These are phyloP conservation scores for Fusarium beomiforme DNA, from an alignment of 2,329 filamentous ascomycete genomes.

Conservation along the genomic window DNA sequence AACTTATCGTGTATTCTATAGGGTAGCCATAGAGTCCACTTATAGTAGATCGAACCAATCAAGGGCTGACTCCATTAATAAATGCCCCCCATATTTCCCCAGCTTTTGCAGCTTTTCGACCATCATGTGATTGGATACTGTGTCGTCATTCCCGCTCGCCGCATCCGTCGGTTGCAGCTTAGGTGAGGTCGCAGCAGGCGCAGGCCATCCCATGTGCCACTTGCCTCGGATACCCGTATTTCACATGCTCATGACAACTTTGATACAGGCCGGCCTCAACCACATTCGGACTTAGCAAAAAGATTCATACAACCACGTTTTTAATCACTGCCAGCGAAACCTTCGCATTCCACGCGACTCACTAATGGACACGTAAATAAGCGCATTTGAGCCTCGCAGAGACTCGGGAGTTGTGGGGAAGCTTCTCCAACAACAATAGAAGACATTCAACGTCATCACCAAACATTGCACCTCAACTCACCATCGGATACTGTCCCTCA, in stretches of 20 bases:
- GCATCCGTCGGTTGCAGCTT: constrained; percentile 39
- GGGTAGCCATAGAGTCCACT: background rate
- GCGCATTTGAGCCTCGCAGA: constrained; percentile 23
- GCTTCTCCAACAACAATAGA: constrained; percentile 19
- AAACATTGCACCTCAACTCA: background rate
- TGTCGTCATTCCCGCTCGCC: constrained; percentile 44
- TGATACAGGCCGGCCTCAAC: constrained; percentile 20
- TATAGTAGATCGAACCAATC: constrained; percentile 4
- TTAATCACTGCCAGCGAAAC: background rate
- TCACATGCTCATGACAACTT: constrained; percentile 42
- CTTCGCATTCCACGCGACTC: background rate
- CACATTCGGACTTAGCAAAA: constrained; percentile 8
- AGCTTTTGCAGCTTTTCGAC: constrained; percentile 42
- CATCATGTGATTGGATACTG: constrained; percentile 41
- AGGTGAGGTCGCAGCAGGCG: constrained; percentile 26
- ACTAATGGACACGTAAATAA: constrained; percentile 37
- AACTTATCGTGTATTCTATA: background rate
- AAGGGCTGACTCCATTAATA: background rate
- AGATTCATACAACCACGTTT: constrained; percentile 5
- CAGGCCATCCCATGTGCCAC: constrained; percentile 38
- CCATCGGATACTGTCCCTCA: constrained; percentile 49
- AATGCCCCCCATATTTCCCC: constrained; percentile 40
- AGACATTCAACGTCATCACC: constrained; percentile 23
- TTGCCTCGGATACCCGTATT: constrained; percentile 44
- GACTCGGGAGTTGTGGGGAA: constrained; percentile 38